Evolutionary conservation across 768 basidiomycete genomes (phyloP).

Genomic region (Boletus vinaceobasis): DNA sequence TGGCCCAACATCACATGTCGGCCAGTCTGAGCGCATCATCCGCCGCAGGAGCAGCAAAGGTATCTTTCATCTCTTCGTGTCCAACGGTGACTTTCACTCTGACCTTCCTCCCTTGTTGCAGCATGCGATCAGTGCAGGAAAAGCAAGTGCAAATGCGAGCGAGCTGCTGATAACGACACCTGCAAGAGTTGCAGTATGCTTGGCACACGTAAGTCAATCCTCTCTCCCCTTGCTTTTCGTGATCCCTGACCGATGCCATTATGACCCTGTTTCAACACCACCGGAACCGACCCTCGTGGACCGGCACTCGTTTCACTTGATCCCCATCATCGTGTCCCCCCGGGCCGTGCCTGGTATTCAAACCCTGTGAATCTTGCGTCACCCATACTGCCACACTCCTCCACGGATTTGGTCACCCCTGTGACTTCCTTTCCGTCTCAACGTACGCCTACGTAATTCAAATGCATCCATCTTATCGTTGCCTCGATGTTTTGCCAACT

Average conservation of each 20-base stretch:
- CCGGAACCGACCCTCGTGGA: slow-evolving; percentile 12
- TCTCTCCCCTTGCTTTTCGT: not conserved
- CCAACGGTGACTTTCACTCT: not conserved
- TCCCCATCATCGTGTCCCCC: not conserved
- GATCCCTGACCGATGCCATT: slow-evolving; percentile 9
- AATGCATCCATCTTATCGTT: slow-evolving; percentile 6
- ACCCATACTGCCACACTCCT: not conserved
- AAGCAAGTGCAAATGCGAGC: slow-evolving; percentile 88
- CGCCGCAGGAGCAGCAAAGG: slow-evolving; percentile 78
- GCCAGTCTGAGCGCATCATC: slow-evolving; percentile 47
- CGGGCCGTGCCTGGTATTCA: slow-evolving; percentile 4
- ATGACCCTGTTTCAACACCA: not conserved
- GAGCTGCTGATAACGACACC: slow-evolving; percentile 52
- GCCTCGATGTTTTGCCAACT: not conserved
- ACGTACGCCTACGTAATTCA: slow-evolving; percentile 16
- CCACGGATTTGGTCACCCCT: slow-evolving; percentile 4
- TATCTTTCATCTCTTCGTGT: slow-evolving; percentile 22
- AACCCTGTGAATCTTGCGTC: not conserved
- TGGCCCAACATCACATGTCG: slow-evolving; percentile 18
- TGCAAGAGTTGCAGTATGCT: slow-evolving; percentile 78
- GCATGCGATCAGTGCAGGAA: slow-evolving; percentile 90
- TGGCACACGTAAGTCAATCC: slow-evolving; percentile 53
- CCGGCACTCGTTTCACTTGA: not conserved
- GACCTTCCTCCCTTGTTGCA: slow-evolving; percentile 21
- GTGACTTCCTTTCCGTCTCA: not conserved